Base-by-base conservation (phyloP, 2,329 filamentous ascomycete species). In the Epichloe glyceriae region DNA sequence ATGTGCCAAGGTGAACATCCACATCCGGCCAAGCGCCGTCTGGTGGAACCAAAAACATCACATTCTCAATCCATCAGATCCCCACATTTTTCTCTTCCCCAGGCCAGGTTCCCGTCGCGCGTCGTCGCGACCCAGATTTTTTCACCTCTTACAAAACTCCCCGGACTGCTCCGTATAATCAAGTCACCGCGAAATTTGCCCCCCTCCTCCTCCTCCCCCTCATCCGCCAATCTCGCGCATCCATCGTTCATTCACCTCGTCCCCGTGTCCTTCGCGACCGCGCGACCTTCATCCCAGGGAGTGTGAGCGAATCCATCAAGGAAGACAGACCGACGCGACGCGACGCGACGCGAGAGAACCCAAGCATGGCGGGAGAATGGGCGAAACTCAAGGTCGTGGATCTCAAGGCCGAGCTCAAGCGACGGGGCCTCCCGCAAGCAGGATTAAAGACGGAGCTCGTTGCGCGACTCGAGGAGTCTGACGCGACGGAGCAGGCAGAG, bases 391-490 rank as follows among this genome's bases (percentile, higher is more conserved):
- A 86, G 68, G 86, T 91, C 55, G 73, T 82, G 35, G 84, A 89
- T 60, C 75, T 91, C 52, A 85, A 83, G 66, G 79, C 79, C 20
- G 85, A 89, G 70, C 74, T 90, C 41, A 88, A 86, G 67, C 74
- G 73, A 52, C 79, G 85, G 55, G 81, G 82, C n/a, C 76, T 90
- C 39, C 71, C 80, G 5, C 77, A 81, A 54, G 78, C 78, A 22
- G 86, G 86, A 8, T 73, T 88, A 49, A 86, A 89, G 63, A 75
- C 81, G 22, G 85, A 85, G 53, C 76, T 89, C 45, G 74, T 90
- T 51, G 76, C 83, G 53, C 79, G 83, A 53, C 68, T 91, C 44
- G 62, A 72, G 45, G 60, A 54, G n/a, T 56, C 58, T 26, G 62
- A 62, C 48, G 44, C 30, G 33, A n/a, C 20, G 5, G 30, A 34